phyloP scores from a whole-genome alignment of 345 rosid genomes.

The Linum usitatissimum region DNA sequence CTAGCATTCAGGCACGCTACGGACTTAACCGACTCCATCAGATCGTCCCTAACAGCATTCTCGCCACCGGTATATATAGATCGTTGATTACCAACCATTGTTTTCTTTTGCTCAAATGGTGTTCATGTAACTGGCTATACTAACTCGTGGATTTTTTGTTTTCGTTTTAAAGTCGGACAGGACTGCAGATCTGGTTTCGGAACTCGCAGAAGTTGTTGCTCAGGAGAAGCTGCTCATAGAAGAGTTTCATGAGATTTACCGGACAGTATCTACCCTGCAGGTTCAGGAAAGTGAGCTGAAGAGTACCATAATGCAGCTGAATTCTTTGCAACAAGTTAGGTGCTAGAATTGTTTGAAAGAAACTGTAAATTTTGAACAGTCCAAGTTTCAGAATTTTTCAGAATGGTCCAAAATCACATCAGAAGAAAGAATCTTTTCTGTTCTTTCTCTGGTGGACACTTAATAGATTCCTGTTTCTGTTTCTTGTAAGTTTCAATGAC shows the following conservation, averaged over 20 bases:
- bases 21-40: slow-evolving; percentile 40
- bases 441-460: no score
- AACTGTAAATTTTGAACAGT: no score
- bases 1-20: slow-evolving; percentile 35
- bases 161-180: slow-evolving; percentile 32
- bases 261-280: slow-evolving; percentile 45
- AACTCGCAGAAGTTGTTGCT: slow-evolving; percentile 44
- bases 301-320: slow-evolving; percentile 33
- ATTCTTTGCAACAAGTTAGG: slow-evolving; percentile 1
- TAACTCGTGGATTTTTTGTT: not conserved
- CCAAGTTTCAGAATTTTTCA: not conserved
- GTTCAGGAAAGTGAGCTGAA: slow-evolving; percentile 50
- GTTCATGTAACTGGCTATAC: no score
- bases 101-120: no score
- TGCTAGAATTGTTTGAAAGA: not conserved
- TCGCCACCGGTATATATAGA: slow-evolving; percentile 30
- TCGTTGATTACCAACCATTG: not conserved
- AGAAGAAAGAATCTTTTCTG: not conserved
- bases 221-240: slow-evolving; percentile 57
- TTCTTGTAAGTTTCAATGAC: no score
- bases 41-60: slow-evolving; percentile 25
- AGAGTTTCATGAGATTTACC: slow-evolving; percentile 47
- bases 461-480: no score
- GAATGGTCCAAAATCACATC: not conserved
- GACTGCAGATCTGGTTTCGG: slow-evolving; percentile 28